Base-by-base conservation (phyloP, 441 rosid genomes). In the Brassica balearica region DNA sequence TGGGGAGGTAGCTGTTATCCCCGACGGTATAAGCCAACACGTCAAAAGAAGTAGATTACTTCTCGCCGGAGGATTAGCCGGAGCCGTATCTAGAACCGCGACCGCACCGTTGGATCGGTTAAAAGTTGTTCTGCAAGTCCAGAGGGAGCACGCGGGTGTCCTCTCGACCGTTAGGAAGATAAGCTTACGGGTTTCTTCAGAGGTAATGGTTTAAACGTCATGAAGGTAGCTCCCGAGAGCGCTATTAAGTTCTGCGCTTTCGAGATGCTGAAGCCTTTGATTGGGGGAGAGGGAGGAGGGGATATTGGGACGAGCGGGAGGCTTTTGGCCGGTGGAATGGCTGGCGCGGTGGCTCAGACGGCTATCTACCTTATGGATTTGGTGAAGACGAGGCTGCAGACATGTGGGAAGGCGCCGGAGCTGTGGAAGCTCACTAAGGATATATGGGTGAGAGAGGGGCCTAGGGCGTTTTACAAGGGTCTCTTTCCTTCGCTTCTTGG, bases 221-320 rank as follows among this genome's bases (percentile, higher is more conserved):
- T 96, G 81, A 96, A 96, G 84, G 98, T 96, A 36, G 90, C 98
- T 73, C 99, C 99, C n/a, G 99, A 96, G 86, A 96, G 97, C 74
- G 99, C 99, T 41, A 86, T 96, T 41, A 96, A 85, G 84, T 95
- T 95, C 80, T 93, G 93, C 77, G 80, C 90, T n/a, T 95, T 90
- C 80, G 98, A 95, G 87, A 79, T 88, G 86, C 82, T 92, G 34
- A 93, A 95, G 81, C 85, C 82, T n/a, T 79, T 83, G 22, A 87
- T 91, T 65, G 96, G 14, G 53, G 48, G 48, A 67, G 85, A 84
- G 23, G 87, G 82, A 20, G 87, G 83, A 20, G 86, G 76, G 67
- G 91, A 86, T 85, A 82, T 92, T 48, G 96, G 98, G 78, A 72
- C 94, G 25, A 27, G 80, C 25, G 97, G 89, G 74, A 89, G 97